Base-by-base conservation (phyloP, 495 filamentous ascomycete genomes). In the Lasiosphaeria ovina region DNA sequence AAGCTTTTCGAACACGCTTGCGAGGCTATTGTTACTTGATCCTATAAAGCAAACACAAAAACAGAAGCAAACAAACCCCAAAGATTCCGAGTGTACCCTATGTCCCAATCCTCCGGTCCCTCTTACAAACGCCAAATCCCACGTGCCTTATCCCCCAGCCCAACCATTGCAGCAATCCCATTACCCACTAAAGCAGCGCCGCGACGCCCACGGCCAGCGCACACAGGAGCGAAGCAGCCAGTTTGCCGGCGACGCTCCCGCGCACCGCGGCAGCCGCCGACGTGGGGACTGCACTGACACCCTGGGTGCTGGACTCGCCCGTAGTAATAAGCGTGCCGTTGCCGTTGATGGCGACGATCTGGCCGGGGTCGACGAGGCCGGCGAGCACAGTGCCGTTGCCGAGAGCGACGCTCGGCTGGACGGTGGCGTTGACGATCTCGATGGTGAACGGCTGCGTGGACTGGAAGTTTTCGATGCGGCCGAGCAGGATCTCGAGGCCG, bases 401-500 rank as follows among this genome's bases (percentile, higher is more conserved):
- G 9, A 73, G 51, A 14, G 61, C 45, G 14, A 44, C 56, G 3
- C 54, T 60, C 12, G 62, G 54, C 36, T 67, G 69, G 12, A 47
- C 44, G 5, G 44, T 47, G 12, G 44, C 44, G 44, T 47, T 47
- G 24, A 24, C 24, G 2, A 57, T 63, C 63, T 17, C 62, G 32
- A 55, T 69, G 31, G 72, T 66, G 53, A 76, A 76, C 7, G 70
- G 60, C 61, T 54, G 51, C 32, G 66, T 64, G 3, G 66, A 69
- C 54, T 67, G 66, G 49, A 76, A 56, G 58, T 66, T 71, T 38
- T 73, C 65, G 6, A 76, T 66, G 31, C 64, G 60, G 5, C 72
- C 72, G 44, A 76, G 65, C 50, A 76, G 60, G 62, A 74, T 70
- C 67, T 76, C 74, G 45, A 76, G 61, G 35, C 69, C 71, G 9